A percentile compares a stretch with the other conserved stretches of the same genome.
Conservation (phyloP, 2,329 filamentous ascomycete species). For the Colletotrichum musae region DNA sequence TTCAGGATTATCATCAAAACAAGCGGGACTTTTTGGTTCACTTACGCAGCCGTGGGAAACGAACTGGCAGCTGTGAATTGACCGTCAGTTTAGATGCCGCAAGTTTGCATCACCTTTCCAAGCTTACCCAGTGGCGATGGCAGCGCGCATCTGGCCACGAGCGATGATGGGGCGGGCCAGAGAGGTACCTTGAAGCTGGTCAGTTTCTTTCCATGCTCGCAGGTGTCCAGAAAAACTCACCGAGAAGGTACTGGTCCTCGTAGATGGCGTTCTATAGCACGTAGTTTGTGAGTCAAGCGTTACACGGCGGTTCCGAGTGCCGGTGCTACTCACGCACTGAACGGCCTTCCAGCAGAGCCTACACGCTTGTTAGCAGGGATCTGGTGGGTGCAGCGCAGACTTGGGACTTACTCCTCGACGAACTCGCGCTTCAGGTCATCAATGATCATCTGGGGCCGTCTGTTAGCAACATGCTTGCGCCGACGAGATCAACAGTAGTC, state of each 20-base stretch:
- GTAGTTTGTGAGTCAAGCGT: too few species aligned
- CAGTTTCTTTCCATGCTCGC: too few species aligned
- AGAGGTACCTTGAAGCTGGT: slow-evolving; percentile 58
- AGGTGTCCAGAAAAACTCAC: slow-evolving; percentile 49
- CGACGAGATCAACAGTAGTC: background rate
- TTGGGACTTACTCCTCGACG: slow-evolving; percentile 62
- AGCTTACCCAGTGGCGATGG: background rate
- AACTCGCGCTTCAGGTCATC: slow-evolving; percentile 79
- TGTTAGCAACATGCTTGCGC: background rate
- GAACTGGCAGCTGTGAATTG: slow-evolving; percentile 51
- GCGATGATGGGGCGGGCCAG: slow-evolving; percentile 78
- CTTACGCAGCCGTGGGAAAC: slow-evolving; percentile 63
- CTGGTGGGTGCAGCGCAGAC: background rate
- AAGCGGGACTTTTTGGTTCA: slow-evolving; percentile 12
- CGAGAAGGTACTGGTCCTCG: slow-evolving; percentile 66
- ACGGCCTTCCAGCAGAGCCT: slow-evolving; percentile 80
- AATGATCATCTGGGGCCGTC: slow-evolving; percentile 58
- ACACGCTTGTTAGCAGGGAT: background rate
- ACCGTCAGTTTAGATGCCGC: slow-evolving; percentile 11
- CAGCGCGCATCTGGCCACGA: slow-evolving; percentile 68
- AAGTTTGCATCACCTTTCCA: background rate
- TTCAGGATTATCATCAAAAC: background rate
- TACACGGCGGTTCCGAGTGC: too few species aligned
- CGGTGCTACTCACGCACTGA: slow-evolving; percentile 61
- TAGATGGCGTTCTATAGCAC: slow-evolving; percentile 56